phyloP scores from a whole-genome alignment of 495 filamentous ascomycete species.

The Xylaria cubensis region DNA sequence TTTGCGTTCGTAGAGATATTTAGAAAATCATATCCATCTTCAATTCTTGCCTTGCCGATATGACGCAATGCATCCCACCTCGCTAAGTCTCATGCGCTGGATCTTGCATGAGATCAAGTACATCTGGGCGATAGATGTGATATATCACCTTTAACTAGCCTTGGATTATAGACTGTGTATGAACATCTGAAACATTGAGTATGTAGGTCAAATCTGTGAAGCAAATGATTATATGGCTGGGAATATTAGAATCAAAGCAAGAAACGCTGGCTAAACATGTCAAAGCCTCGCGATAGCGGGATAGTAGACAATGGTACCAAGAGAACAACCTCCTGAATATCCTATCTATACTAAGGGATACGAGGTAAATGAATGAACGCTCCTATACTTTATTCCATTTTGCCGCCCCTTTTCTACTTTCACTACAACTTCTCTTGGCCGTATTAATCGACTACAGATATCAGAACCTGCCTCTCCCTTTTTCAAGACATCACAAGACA shows the following conservation, averaged over 20 bases:
- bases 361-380: neutral
- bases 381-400: neutral
- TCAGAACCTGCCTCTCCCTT: neutral
- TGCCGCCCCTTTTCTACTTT: neutral
- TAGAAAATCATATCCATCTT: neutral
- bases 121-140: neutral
- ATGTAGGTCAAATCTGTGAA: neutral
- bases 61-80: neutral
- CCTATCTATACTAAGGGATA: neutral
- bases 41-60: neutral
- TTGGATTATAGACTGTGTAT: neutral
- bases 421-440: neutral
- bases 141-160: neutral
- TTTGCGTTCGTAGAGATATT: neutral
- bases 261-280: neutral
- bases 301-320: neutral
- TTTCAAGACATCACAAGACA: neutral
- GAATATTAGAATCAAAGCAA: neutral
- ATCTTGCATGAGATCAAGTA: constrained; percentile 5
- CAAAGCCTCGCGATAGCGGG: neutral
- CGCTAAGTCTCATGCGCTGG: neutral
- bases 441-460: neutral
- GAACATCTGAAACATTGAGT: neutral
- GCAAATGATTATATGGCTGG: neutral
- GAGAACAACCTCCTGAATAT: neutral